phyloP scores from a whole-genome alignment of 2,329 filamentous ascomycete genomes.

The Claviceps monticola region DNA sequence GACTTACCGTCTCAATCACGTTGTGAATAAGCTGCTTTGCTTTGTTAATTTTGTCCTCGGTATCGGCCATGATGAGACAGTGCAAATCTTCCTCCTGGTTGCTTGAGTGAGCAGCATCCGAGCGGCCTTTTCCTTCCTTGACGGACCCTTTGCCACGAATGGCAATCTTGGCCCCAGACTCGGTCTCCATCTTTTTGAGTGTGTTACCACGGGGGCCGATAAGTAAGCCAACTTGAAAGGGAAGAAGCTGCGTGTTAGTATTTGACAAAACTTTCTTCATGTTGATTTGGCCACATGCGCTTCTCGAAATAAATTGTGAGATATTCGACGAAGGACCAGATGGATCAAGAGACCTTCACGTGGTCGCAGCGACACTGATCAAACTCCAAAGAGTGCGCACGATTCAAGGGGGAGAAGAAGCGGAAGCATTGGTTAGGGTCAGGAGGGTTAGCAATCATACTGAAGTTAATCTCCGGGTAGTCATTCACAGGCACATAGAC shows the following conservation, averaged over 20 bases:
- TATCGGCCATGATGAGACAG: conserved; percentile 99
- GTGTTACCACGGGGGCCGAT: conserved; percentile 99
- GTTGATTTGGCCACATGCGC: conserved; percentile 10
- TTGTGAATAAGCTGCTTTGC: conserved; percentile 98
- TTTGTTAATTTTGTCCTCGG: conserved; percentile 98
- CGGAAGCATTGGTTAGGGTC: conserved; percentile 51
- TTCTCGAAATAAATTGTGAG: conserved; percentile 11
- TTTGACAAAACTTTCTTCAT: conserved; percentile 17
- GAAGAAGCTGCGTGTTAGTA: conserved; percentile 89
- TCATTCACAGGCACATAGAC: conserved; percentile 99
- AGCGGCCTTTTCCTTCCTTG: conserved; percentile 98
- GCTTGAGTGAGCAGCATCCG: conserved; percentile 96
- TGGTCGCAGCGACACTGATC: conserved; percentile 26
- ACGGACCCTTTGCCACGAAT: conserved; percentile 99
- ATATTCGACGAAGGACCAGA: conserved; percentile 20
- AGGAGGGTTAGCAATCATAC: conserved; percentile 99
- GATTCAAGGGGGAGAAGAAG: conserved; percentile 18
- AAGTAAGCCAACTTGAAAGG: conserved; percentile 94
- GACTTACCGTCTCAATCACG: conserved; percentile 86
- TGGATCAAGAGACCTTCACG: conserved; percentile 17
- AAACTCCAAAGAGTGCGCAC: conserved; percentile 24
- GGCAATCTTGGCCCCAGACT: conserved; percentile 95
- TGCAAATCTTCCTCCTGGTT: conserved; percentile 99
- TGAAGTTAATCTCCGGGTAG: conserved; percentile 99
- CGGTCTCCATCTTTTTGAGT: conserved; percentile 97